Evolutionary conservation across 2,329 filamentous ascomycete genomes (phyloP).

Genomic region (Ophiostoma angusticollis): DNA sequence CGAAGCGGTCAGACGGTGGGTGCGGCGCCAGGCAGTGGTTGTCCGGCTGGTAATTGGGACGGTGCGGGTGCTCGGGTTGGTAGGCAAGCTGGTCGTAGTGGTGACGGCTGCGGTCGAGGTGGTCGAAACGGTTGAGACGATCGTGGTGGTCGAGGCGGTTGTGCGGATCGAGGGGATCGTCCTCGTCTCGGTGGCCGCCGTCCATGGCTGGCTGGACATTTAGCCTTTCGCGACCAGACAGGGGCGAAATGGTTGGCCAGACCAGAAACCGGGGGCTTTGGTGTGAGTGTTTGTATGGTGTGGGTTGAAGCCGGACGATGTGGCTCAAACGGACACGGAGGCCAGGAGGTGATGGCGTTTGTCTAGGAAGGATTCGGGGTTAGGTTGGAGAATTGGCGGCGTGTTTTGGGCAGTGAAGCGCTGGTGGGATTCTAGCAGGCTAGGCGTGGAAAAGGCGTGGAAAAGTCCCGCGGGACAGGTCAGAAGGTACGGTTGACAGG

Average conservation of each 20-base stretch:
- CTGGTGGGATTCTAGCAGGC: too few relatives aligned
- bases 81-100: constrained; percentile 11
- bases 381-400: too few relatives aligned
- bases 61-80: too few relatives aligned
- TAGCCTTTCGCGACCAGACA: constrained; percentile 17
- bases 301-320: too few relatives aligned
- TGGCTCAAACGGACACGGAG: too few relatives aligned
- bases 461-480: too few relatives aligned
- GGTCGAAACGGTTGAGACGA: constrained; percentile 17
- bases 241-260: constrained; percentile 6
- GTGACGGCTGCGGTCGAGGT: constrained; percentile 17
- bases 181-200: constrained; percentile 31
- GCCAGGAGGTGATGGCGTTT: too few relatives aligned
- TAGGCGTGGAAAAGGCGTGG: too few relatives aligned
- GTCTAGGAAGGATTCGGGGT: too few relatives aligned
- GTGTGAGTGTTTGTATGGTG: constrained; percentile 2
- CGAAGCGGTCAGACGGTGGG: constrained; percentile 1
- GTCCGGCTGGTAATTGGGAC: background rate
- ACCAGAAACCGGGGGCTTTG: background rate
- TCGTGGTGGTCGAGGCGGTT: constrained; percentile 16
- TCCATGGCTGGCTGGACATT: constrained; percentile 34
- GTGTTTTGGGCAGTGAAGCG: too few relatives aligned
- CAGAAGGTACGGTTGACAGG: too few relatives aligned
- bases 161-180: constrained; percentile 20
- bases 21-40: background rate